These are phyloP conservation scores for Cyberlindnera subsufficiens DNA, from an alignment of 805 yeast species.

Conservation along the genomic window DNA sequence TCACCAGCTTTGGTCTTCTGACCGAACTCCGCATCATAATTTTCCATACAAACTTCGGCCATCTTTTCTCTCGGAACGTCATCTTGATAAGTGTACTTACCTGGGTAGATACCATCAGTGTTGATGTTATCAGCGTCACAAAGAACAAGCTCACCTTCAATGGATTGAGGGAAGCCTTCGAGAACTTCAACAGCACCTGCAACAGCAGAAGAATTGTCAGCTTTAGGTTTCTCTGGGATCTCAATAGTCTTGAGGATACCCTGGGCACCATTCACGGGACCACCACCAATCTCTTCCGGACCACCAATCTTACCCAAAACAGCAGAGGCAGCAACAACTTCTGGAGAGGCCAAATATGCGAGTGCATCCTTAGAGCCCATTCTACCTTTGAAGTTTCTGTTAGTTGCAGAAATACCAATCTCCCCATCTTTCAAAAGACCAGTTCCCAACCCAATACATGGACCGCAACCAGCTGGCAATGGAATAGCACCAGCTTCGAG, in stretches of 20 bases:
- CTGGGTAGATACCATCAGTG: conserved; percentile 98
- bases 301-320: conserved; percentile 90
- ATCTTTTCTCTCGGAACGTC: conserved; percentile 90
- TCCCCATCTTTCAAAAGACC: conserved; percentile 94
- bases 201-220: conserved; percentile 19
- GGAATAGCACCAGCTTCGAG: conserved; percentile 92
- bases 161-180: conserved; percentile 85
- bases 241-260: conserved; percentile 40
- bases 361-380: conserved; percentile 97
- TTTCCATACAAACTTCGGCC: conserved; percentile 99
- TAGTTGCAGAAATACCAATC: conserved; percentile 97
- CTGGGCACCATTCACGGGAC: conserved; percentile 40
- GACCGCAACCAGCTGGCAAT: conserved; percentile 98
- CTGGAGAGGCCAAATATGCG: conserved; percentile 95
- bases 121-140: conserved; percentile 97
- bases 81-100: conserved; percentile 97
- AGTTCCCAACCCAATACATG: conserved; percentile 95
- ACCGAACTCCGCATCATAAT: conserved; percentile 88
- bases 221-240: conserved; percentile 23
- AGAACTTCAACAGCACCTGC: conserved; percentile 61
- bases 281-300: conserved; percentile 78
- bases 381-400: conserved; percentile 97
- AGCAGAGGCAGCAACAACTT: conserved; percentile 97
- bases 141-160: conserved; percentile 86
- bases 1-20: conserved; percentile 80